These are phyloP conservation scores for Trametes pubescens DNA, from an alignment of 1,284 basidiomycete species.

Conservation along the genomic window DNA sequence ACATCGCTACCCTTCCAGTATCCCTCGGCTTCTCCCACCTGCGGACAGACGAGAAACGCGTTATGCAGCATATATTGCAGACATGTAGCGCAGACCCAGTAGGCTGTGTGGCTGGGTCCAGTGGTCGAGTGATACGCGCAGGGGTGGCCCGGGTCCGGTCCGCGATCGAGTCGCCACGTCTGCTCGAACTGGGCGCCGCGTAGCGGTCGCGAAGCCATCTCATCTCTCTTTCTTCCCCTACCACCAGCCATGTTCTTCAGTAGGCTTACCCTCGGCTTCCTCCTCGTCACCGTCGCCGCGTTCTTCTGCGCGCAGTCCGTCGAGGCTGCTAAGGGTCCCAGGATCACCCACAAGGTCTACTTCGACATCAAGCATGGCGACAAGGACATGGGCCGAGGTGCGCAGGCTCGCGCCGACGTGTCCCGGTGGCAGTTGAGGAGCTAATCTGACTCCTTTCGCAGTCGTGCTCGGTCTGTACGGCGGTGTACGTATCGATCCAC, in stretches of 20 bases:
- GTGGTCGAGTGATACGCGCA: neutral
- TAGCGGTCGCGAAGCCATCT: conserved; percentile 3
- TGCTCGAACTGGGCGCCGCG: neutral
- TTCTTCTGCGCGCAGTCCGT: conserved; percentile 73
- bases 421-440: conserved; percentile 10
- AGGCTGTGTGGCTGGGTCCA: too few relatives aligned
- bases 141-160: neutral
- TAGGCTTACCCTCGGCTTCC: conserved; percentile 65
- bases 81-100: too few relatives aligned
- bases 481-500: conserved; percentile 50
- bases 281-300: conserved; percentile 71
- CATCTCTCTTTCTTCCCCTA: conserved; percentile 28
- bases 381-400: conserved; percentile 82
- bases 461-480: conserved; percentile 90
- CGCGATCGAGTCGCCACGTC: neutral
- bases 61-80: too few relatives aligned
- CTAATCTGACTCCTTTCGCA: conserved; percentile 39
- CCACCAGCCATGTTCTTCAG: conserved; percentile 55
- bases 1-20: too few relatives aligned
- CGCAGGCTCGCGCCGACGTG: conserved; percentile 44
- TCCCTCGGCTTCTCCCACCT: too few relatives aligned
- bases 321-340: conserved; percentile 82
- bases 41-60: too few relatives aligned
- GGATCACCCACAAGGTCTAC: conserved; percentile 91
- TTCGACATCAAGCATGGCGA: conserved; percentile 94